Conservation (phyloP, 2,329 filamentous ascomycete species). For the Xylariaceae sp. region DNA sequence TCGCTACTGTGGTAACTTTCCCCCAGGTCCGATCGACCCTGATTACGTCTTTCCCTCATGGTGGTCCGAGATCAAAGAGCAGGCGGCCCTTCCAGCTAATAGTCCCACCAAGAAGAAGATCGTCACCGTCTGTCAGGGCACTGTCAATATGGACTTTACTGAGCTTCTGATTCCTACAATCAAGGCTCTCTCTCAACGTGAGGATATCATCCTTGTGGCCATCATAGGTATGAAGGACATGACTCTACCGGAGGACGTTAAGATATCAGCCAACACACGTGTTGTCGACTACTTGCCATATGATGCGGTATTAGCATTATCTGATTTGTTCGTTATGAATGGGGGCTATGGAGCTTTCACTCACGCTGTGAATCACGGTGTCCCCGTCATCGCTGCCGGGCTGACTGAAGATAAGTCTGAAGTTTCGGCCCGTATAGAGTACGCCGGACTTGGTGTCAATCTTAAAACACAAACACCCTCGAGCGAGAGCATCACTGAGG, state of each 20-base stretch:
- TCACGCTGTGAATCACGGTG: constrained; percentile 14
- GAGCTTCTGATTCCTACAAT: constrained; percentile 45
- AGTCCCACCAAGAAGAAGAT: constrained; percentile 33
- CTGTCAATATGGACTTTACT: constrained; percentile 35
- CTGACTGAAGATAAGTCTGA: constrained; percentile 28
- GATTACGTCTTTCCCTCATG: constrained; percentile 37
- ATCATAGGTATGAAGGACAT: constrained; percentile 29
- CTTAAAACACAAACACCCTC: constrained; percentile 33
- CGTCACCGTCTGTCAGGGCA: constrained; percentile 47
- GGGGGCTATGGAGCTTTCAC: constrained; percentile 35
- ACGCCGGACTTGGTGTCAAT: constrained; percentile 43
- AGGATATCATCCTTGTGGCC: constrained; percentile 39
- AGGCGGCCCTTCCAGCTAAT: constrained; percentile 16
- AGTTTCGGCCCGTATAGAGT: constrained; percentile 38
- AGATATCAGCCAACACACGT: constrained; percentile 38
- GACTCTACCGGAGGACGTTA: constrained; percentile 23
- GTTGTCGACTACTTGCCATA: constrained; percentile 47
- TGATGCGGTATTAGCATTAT: constrained; percentile 41
- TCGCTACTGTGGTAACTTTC: constrained; percentile 41
- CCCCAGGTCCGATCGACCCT: constrained; percentile 28
- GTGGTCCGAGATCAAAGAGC: constrained; percentile 41
- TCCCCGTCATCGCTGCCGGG: constrained; percentile 17
- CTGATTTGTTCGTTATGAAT: constrained; percentile 28
- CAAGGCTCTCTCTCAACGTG: constrained; percentile 36
- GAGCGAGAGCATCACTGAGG: constrained; percentile 9